Base-by-base conservation (phyloP, 2,329 filamentous ascomycete species). In the Fulvia fulva region DNA sequence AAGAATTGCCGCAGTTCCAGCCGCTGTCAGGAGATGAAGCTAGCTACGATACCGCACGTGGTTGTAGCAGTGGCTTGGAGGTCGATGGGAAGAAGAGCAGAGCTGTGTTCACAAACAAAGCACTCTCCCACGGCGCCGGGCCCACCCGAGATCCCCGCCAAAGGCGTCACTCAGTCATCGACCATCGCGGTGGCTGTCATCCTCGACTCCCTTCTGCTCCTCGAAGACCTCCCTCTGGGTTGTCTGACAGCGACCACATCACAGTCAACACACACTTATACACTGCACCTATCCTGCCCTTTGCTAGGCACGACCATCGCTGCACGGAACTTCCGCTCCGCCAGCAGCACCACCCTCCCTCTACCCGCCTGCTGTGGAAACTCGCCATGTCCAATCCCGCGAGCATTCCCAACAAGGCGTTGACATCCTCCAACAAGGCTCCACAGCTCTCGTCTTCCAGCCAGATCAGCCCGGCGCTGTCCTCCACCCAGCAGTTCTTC, bases 371-470 rank as follows among this genome's bases (percentile, higher is more conserved):
- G 62, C 44, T 23, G 37, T 34, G 37, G 28, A 30, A 44, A 22
- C 46, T 21, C 46, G 57, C 55, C 57, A 79, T 78, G 77, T 76
- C 75, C 62, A 78, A 77, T 68, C 74, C 73, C 58, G 71, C 76
- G 51, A 65, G 73, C 51, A 67, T 64, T 53, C 51, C 65, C 49
- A 67, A 67, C 52, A 66, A 62, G 51, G 61, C 63, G 30, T 68
- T 72, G 57, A 68, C 73, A 37, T 70, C 72, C 51, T 72, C 75
- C 45, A 75, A 74, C 63, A 80, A 79, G 70, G 69, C 74, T 49
- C 56, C 62, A 37, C 61, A 62, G 16, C 50, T 63, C 50, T 59
- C 65, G n/a, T 55, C 64, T 14, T 64, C 65, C 19, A 64, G 49
- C 22, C 76, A 75, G 56, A 71, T 70, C 58, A 75, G 76, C 45